Evolutionary conservation across 163 green algal genomes (phyloP), one percentile per base, ranked within the genome.

Genomic region (Trebouxia gelatinosa): DNA sequence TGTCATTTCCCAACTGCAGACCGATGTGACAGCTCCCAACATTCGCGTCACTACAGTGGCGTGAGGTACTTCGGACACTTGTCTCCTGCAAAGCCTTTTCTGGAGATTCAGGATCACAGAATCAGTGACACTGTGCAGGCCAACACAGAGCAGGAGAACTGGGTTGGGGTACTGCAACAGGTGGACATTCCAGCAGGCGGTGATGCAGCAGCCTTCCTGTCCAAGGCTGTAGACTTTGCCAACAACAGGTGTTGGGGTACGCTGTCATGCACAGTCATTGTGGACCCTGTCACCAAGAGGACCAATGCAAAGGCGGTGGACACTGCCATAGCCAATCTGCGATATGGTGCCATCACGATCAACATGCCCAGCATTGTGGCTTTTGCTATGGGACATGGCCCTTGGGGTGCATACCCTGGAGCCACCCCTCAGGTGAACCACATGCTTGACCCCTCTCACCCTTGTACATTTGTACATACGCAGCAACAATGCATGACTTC

Each of bases 101-200:
- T 59, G 48, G 48, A 19, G 19, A 3, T 59, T 19, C 48, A 7
- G 48, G 19, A 59, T 19, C 2, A 19, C 26, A 48, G 26, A 46
- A 37, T 50, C 26, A 9, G 19, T 19, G 23, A 19, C 59, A 5
- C 9, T 57, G 3, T 80, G 62, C 74, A 88, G 79, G 91, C 88
- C 2, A 38, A 81, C 34, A 83, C 81, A 0, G 43, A 80, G 29
- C 32, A 80, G 6, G 92, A 97, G 80, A 94, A 91, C 82, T 97
- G 91, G 91, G 90, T 89, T 46, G 89, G 87, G 0, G 84, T 91
- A 35, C 74, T 95, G 74, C 92, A 96, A 85, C 90, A 94, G 85
- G 80, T 92, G 37, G 81, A 67, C 16, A 35, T 94, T 43, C 68
- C 86, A 7, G 83, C 61, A 46, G 75, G 48, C n/a, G 70, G 57